Evolutionary conservation across 2,329 filamentous ascomycete species (phyloP).

Genomic region (Pseudohalonectria lignicola): DNA sequence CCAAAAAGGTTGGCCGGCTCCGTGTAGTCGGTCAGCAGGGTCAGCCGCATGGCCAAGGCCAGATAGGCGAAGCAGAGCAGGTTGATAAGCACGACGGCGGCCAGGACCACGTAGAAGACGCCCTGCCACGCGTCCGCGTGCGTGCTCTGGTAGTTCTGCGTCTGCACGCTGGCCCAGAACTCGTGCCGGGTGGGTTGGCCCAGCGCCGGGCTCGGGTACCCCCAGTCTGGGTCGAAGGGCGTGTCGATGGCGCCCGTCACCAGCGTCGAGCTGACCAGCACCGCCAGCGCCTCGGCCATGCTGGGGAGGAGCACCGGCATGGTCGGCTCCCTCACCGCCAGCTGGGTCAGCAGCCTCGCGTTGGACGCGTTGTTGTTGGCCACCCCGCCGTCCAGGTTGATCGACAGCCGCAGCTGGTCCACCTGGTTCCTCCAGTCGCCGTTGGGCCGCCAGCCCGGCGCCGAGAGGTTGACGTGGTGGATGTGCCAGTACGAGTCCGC

Average conservation of each 20-base stretch:
- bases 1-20: slow-evolving; percentile 68
- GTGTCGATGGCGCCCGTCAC: slow-evolving; percentile 47
- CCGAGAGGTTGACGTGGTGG: slow-evolving; percentile 14
- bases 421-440: slow-evolving; percentile 45
- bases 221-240: slow-evolving; percentile 49
- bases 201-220: slow-evolving; percentile 27
- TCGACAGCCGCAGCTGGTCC: slow-evolving; percentile 39
- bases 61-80: slow-evolving; percentile 50
- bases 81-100: slow-evolving; percentile 57
- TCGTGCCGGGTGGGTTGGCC: slow-evolving; percentile 31
- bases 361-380: slow-evolving; percentile 46
- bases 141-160: slow-evolving; percentile 61
- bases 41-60: neutral
- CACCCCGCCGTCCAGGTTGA: slow-evolving; percentile 45
- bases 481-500: slow-evolving; percentile 38
- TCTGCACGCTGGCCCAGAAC: slow-evolving; percentile 54
- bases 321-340: slow-evolving; percentile 26
- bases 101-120: slow-evolving; percentile 56
- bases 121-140: slow-evolving; percentile 48
- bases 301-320: slow-evolving; percentile 48
- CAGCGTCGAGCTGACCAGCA: slow-evolving; percentile 56
- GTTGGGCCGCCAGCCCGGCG: slow-evolving; percentile 20
- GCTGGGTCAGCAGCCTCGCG: slow-evolving; percentile 44
- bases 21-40: slow-evolving; percentile 60
- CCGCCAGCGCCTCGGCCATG: slow-evolving; percentile 63